These are phyloP conservation scores for Penicillium sp. DNA, from an alignment of 2,329 filamentous ascomycete genomes.

Conservation along the genomic window DNA sequence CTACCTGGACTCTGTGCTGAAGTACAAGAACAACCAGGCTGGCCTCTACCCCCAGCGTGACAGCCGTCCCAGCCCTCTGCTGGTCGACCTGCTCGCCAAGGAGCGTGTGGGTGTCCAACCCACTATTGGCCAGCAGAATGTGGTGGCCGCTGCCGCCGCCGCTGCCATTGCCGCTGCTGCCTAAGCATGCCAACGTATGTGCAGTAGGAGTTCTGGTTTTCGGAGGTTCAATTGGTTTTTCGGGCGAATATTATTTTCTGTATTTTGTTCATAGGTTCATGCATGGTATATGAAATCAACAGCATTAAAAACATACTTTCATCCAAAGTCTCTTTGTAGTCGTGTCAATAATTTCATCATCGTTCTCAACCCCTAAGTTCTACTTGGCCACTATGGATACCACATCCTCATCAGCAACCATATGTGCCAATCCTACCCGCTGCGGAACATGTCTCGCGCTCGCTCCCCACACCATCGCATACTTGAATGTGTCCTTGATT, in stretches of 20 bases:
- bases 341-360: slow-evolving; percentile 10
- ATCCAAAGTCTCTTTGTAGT: slow-evolving; percentile 5
- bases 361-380: not conserved
- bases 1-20: slow-evolving; percentile 84
- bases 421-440: slow-evolving; percentile 80
- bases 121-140: slow-evolving; percentile 55
- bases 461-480: slow-evolving; percentile 95
- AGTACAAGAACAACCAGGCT: slow-evolving; percentile 81
- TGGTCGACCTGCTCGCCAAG: slow-evolving; percentile 89
- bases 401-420: slow-evolving; percentile 70
- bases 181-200: slow-evolving; percentile 14
- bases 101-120: slow-evolving; percentile 89
- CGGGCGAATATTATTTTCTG: slow-evolving; percentile 8
- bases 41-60: slow-evolving; percentile 71
- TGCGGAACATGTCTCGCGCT: slow-evolving; percentile 94
- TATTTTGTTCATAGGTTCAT: slow-evolving; percentile 19
- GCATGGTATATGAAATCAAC: slow-evolving; percentile 11
- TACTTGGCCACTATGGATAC: slow-evolving; percentile 62
- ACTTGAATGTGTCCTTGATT: slow-evolving; percentile 98
- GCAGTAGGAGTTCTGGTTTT: slow-evolving; percentile 12
- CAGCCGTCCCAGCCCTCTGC: slow-evolving; percentile 80
- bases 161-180: slow-evolving; percentile 25
- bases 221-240: slow-evolving; percentile 19
- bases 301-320: slow-evolving; percentile 13
- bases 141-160: slow-evolving; percentile 34